phyloP scores from a whole-genome alignment of 1,139 yeast genomes.

The Magnusiomyces fungicola region DNA sequence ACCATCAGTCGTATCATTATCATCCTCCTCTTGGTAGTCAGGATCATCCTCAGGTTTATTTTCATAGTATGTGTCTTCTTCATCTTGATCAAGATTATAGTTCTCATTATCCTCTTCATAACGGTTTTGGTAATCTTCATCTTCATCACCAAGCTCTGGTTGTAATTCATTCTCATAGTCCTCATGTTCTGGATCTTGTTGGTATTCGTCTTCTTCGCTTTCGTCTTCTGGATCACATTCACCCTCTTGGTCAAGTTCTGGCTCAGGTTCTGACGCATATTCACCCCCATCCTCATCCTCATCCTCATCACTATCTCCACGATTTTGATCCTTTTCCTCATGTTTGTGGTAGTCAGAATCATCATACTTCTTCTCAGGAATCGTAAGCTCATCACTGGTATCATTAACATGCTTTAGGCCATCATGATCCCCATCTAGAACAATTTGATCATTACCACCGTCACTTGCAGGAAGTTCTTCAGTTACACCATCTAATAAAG shows the following conservation, averaged over 20 bases:
- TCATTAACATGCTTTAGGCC: too few species aligned
- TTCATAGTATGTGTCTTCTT: not conserved
- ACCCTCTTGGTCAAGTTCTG: not conserved
- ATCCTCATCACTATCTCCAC: not conserved
- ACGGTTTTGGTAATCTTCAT: too few species aligned
- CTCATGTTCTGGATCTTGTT: not conserved
- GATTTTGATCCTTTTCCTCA: not conserved
- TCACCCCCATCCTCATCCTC: not conserved
- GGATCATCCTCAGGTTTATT: not conserved
- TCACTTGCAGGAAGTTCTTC: too few species aligned
- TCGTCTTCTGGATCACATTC: not conserved
- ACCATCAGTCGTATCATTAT: not conserved
- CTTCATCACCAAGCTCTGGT: too few species aligned
- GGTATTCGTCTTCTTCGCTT: not conserved
- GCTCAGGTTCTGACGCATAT: not conserved
- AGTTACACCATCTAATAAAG: too few species aligned
- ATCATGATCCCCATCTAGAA: too few species aligned
- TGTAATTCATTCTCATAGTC: not conserved
- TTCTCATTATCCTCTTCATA: too few species aligned
- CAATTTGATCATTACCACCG: too few species aligned
- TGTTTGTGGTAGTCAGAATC: too few species aligned
- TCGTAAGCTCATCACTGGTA: too few species aligned
- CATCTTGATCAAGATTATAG: not conserved
- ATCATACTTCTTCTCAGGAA: too few species aligned
- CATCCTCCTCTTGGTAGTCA: not conserved